Conservation (phyloP, 805 yeast genomes). For the Yarrowia phangngaensis region DNA sequence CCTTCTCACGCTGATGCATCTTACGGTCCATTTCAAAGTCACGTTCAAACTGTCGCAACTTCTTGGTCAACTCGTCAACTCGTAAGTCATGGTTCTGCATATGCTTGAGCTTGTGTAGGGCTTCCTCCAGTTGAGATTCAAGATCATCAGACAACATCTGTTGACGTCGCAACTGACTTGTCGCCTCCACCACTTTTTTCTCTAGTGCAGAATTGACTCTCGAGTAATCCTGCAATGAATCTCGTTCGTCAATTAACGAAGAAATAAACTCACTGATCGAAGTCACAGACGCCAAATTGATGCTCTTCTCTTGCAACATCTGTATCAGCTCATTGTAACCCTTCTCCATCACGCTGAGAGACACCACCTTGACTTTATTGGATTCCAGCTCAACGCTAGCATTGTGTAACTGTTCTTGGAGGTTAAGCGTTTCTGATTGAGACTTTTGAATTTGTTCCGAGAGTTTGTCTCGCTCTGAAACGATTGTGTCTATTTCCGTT, state of each 20-base stretch:
- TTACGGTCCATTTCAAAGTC: slow-evolving; percentile 2
- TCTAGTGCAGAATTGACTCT: slow-evolving; percentile 9
- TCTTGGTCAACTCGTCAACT: slow-evolving; percentile 9
- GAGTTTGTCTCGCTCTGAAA: too few relatives aligned
- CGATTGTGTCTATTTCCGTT: too few relatives aligned
- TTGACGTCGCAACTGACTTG: not conserved
- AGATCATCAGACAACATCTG: slow-evolving; percentile 14
- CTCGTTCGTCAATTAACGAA: not conserved
- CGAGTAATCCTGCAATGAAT: not conserved
- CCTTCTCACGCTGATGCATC: too few relatives aligned
- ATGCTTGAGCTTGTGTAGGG: slow-evolving; percentile 1
- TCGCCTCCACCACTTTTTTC: slow-evolving; percentile 1
- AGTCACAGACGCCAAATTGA: slow-evolving; percentile 1
- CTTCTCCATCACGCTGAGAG: not conserved
- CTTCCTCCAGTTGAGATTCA: slow-evolving; percentile 8
- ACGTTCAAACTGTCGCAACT: slow-evolving; percentile 16
- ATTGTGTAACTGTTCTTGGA: not conserved
- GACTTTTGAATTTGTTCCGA: too few relatives aligned
- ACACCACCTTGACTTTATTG: not conserved
- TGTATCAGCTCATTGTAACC: not conserved
- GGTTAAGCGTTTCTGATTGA: too few relatives aligned
- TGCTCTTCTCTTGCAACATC: not conserved
- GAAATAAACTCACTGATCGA: not conserved
- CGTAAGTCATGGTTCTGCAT: slow-evolving; percentile 24
- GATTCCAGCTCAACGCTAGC: slow-evolving; percentile 1